Conservation (phyloP, 2,329 filamentous ascomycete species). For the Penicillium sp. region DNA sequence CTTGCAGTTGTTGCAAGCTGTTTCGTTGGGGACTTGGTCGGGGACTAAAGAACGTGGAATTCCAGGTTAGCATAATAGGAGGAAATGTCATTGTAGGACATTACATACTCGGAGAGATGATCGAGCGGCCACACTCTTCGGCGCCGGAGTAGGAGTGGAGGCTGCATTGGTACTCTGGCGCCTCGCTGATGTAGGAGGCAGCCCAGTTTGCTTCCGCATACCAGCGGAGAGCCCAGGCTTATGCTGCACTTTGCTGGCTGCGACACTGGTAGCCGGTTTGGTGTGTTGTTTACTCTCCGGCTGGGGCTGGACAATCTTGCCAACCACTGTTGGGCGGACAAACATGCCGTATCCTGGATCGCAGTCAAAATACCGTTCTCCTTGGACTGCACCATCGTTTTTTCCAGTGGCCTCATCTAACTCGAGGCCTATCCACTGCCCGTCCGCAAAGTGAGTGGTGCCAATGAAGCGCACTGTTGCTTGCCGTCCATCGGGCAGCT, state of each 20-base stretch:
- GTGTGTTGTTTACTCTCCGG: slow-evolving; percentile 40
- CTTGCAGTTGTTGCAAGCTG: slow-evolving; percentile 61
- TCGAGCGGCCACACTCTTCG: slow-evolving; percentile 48
- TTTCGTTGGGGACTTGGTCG: slow-evolving; percentile 77
- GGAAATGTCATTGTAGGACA: neutral
- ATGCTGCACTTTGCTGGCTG: slow-evolving; percentile 22
- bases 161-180: slow-evolving; percentile 66
- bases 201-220: slow-evolving; percentile 44
- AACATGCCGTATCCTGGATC: slow-evolving; percentile 74
- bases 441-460: slow-evolving; percentile 72
- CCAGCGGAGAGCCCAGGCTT: slow-evolving; percentile 21
- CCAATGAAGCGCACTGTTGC: slow-evolving; percentile 81
- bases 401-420: slow-evolving; percentile 79
- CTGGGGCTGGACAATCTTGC: slow-evolving; percentile 45
- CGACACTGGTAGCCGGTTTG: slow-evolving; percentile 30
- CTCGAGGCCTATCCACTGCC: slow-evolving; percentile 88
- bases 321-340: slow-evolving; percentile 69
- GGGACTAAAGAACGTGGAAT: slow-evolving; percentile 54
- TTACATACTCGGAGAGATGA: slow-evolving; percentile 39
- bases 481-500: slow-evolving; percentile 72
- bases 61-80: slow-evolving; percentile 19
- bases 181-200: slow-evolving; percentile 57
- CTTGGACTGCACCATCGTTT: slow-evolving; percentile 89
- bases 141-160: slow-evolving; percentile 68
- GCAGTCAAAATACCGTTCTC: slow-evolving; percentile 85